These are phyloP conservation scores for Beauveria sp. DNA, from an alignment of 2,329 filamentous ascomycete species.

Conservation along the genomic window DNA sequence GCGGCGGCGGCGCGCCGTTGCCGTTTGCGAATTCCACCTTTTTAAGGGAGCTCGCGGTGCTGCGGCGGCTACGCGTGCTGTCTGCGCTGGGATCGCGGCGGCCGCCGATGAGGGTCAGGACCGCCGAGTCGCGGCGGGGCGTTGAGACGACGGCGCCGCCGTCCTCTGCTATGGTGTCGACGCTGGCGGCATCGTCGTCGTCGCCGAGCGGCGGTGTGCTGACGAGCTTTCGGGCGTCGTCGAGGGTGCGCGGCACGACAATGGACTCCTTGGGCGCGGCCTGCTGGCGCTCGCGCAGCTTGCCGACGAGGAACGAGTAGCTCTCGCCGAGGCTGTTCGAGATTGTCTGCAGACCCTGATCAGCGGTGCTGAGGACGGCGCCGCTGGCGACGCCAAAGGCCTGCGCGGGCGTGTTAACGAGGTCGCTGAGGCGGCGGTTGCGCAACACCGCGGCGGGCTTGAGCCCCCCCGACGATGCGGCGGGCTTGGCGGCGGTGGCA, in stretches of 20 bases:
- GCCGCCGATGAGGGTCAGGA: conserved; percentile 65
- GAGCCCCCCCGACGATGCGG: conserved; percentile 34
- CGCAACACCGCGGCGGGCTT: conserved; percentile 45
- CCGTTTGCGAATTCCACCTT: conserved; percentile 47
- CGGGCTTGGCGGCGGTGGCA: conserved; percentile 27
- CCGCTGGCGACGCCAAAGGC: conserved; percentile 78
- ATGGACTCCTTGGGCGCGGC: conserved; percentile 34
- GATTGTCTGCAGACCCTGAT: conserved; percentile 87
- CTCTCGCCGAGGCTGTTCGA: conserved; percentile 84
- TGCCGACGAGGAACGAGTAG: conserved; percentile 87
- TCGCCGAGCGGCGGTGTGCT: conserved; percentile 53
- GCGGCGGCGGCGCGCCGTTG: neutral
- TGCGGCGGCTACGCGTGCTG: conserved; percentile 59
- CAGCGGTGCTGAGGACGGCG: conserved; percentile 77
- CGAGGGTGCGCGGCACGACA: conserved; percentile 77
- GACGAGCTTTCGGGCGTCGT: conserved; percentile 85
- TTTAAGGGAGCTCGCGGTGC: conserved; percentile 49
- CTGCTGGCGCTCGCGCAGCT: conserved; percentile 63
- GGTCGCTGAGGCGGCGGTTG: conserved; percentile 72
- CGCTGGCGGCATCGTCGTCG: conserved; percentile 52
- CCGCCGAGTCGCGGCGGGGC: conserved; percentile 40
- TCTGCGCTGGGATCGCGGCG: conserved; percentile 72
- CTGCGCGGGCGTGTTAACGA: conserved; percentile 78
- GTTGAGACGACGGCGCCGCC: conserved; percentile 30
- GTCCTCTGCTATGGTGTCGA: conserved; percentile 38